Evolutionary conservation across 805 yeast genomes (phyloP).

Genomic region (Candida ortonii): DNA sequence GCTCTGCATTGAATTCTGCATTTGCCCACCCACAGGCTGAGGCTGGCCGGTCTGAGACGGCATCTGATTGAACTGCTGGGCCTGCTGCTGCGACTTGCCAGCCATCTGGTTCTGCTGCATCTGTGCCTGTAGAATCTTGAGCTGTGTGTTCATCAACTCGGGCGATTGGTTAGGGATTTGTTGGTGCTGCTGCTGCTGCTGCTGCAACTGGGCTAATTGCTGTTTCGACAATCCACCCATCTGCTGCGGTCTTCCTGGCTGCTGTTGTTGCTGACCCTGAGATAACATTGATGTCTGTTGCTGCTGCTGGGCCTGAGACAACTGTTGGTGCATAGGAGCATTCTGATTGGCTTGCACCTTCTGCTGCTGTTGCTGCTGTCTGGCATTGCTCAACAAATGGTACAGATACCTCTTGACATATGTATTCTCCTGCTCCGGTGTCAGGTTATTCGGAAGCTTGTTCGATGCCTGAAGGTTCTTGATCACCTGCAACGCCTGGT

Average conservation of each 20-base stretch:
- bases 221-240: constrained; percentile 14
- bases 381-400: constrained; percentile 25
- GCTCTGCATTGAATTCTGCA: constrained; percentile 5
- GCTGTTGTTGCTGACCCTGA: constrained; percentile 23
- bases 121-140: constrained; percentile 23
- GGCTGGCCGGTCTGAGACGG: constrained; percentile 5
- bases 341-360: constrained; percentile 9
- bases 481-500: constrained; percentile 35
- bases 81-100: constrained; percentile 25
- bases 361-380: constrained; percentile 20
- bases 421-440: constrained; percentile 35
- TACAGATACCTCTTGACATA: constrained; percentile 33
- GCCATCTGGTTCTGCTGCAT: constrained; percentile 30
- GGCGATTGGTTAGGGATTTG: constrained; percentile 14
- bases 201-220: constrained; percentile 16
- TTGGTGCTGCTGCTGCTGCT: constrained; percentile 9
- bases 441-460: constrained; percentile 29
- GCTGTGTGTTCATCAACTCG: constrained; percentile 14
- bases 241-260: constrained; percentile 12
- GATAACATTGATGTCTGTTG: constrained; percentile 22
- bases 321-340: constrained; percentile 17
- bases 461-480: constrained; percentile 34
- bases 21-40: constrained; percentile 10
- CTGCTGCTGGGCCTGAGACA: constrained; percentile 20
- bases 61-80: constrained; percentile 19